Percentiles rank a stretch among this genome's conserved stretches.
Evolutionary conservation across 2,329 filamentous ascomycete species (phyloP).

Genomic region (Neoarthrinium moseri): DNA sequence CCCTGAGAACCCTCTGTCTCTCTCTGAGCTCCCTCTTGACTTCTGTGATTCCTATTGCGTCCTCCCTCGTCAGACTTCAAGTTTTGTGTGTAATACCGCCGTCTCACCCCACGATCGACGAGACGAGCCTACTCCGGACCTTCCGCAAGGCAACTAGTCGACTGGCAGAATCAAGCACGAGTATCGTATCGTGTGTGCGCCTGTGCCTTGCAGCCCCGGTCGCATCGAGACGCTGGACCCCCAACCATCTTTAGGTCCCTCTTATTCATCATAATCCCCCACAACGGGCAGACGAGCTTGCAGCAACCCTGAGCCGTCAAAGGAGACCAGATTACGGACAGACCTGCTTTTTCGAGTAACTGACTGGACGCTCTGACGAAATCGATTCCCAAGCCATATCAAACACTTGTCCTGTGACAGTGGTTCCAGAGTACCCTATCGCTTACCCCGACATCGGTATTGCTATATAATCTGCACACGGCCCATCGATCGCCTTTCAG

Average conservation of each 20-base stretch:
- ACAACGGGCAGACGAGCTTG: not conserved
- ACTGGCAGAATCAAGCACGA: constrained; percentile 3
- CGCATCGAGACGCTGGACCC: not conserved
- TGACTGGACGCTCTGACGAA: constrained; percentile 2
- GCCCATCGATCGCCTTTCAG: not conserved
- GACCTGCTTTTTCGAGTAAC: constrained; percentile 1
- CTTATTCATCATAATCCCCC: not conserved
- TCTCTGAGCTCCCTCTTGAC: not conserved
- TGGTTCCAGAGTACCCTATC: not conserved
- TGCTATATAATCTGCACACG: constrained; percentile 4
- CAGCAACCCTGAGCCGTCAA: not conserved
- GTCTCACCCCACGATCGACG: not conserved
- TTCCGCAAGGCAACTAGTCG: not conserved
- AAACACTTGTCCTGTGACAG: not conserved
- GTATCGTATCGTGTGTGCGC: constrained; percentile 1
- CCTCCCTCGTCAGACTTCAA: not conserved
- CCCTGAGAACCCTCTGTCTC: not conserved
- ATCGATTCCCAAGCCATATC: constrained; percentile 1
- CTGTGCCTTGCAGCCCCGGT: not conserved
- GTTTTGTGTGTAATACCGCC: not conserved
- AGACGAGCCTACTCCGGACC: not conserved
- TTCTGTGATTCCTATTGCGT: not conserved
- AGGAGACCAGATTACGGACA: constrained; percentile 4
- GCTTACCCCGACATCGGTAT: constrained; percentile 4
- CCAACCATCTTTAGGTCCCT: not conserved